Percentiles rank a stretch among this genome's conserved stretches.
These are phyloP conservation scores for Pythium grandisporangium DNA, from an alignment of 352 stramenopile species.

Conservation along the genomic window DNA sequence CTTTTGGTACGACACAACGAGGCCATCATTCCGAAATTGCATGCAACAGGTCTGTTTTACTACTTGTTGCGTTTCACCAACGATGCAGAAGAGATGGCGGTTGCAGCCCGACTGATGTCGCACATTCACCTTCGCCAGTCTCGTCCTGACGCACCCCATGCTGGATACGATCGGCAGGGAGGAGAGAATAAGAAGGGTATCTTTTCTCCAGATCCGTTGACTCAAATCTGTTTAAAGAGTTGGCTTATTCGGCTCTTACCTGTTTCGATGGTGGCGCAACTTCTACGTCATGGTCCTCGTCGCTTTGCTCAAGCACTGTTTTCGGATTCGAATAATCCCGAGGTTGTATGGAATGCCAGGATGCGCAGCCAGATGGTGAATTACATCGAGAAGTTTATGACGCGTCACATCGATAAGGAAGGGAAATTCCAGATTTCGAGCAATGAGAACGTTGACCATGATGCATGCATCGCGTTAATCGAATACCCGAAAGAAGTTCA, in stretches of 20 bases:
- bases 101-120: constrained; percentile 67
- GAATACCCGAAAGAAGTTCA: constrained; percentile 81
- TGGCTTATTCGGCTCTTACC: constrained; percentile 78
- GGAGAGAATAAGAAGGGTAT: constrained; percentile 76
- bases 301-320: constrained; percentile 75
- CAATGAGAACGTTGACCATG: constrained; percentile 59
- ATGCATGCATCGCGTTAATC: constrained; percentile 71
- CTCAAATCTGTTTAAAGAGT: constrained; percentile 72
- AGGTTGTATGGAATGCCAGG: constrained; percentile 81
- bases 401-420: constrained; percentile 43
- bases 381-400: constrained; percentile 85
- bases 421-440: constrained; percentile 72
- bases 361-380: constrained; percentile 82
- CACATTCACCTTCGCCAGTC: constrained; percentile 80
- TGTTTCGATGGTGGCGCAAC: constrained; percentile 79
- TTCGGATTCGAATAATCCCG: constrained; percentile 76
- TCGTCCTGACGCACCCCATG: constrained; percentile 40
- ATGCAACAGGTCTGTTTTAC: constrained; percentile 82
- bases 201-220: constrained; percentile 71
- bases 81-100: constrained; percentile 78
- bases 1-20: constrained; percentile 81
- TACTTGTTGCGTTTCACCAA: constrained; percentile 74
- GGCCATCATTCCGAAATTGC: constrained; percentile 71
- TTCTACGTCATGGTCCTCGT: constrained; percentile 66
- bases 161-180: constrained; percentile 65